Evolutionary conservation across 306 rosid species (phyloP), one percentile per base, ranked within the genome.

Genomic region (Begonia masoniana): DNA sequence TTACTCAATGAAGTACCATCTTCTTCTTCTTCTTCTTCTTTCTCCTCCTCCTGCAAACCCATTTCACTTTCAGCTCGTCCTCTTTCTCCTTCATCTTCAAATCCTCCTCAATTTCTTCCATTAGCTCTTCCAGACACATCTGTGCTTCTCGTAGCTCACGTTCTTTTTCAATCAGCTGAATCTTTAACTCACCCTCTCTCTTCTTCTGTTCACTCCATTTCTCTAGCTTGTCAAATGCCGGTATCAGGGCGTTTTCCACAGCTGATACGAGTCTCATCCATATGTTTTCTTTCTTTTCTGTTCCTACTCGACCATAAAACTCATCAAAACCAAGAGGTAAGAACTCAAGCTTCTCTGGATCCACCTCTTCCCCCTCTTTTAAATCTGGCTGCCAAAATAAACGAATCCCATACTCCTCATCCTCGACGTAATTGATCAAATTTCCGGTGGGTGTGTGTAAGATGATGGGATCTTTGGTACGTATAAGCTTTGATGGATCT

Each of bases 311-410:
- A 50, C 94, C 95, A 66, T 70, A 85, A 78, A 82, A 82, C 55
- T 91, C 97, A 55, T 83, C 96, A 63, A 58, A 82, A 54, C 96
- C 96, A 52, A 76, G 77, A 59, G 97, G 97, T 19, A 91, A 81
- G 47, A 85, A 81, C 46, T 65, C 66, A 3, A 55, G 87, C 81
- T 80, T 83, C 41, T 78, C 69, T 7, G 81, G 92, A 55, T 91
- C 94, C 50, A 73, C 68, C 17, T 76, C 85, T 71, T 82, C 85
- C 9, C 75, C 88, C 12, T 68, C 71, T 68, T 64, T 15, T 62
- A 87, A 65, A 58, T 74, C 78, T 24, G 96, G 97, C 80, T 83
- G 95, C 95, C 94, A 91, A 76, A 80, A 91, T 56, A 91, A 56
- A 8, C 94, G 92, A 60, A 91, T 10, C 46, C 97, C 96, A 35